Evolutionary conservation across 441 rosid species (phyloP).

Genomic region (Oxalis stricta): DNA sequence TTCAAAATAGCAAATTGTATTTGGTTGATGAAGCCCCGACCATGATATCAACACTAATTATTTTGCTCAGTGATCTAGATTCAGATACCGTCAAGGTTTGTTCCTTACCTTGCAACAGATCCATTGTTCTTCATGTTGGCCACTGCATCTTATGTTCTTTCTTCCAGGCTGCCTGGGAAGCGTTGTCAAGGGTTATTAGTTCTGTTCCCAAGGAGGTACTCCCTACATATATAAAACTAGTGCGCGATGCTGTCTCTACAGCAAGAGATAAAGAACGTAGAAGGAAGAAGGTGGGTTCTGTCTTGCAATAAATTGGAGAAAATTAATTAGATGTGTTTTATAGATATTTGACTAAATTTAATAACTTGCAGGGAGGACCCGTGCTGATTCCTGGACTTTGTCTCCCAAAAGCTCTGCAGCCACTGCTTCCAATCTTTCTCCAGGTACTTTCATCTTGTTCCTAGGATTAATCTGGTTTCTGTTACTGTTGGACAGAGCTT

Average conservation of each 20-base stretch:
- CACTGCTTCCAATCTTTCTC: slow-evolving; percentile 88
- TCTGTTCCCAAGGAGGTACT: slow-evolving; percentile 95
- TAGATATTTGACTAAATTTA: neutral
- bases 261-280: slow-evolving; percentile 94
- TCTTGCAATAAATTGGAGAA: neutral
- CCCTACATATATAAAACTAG: slow-evolving; percentile 79
- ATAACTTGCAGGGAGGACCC: slow-evolving; percentile 70
- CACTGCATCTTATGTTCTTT: slow-evolving; percentile 14
- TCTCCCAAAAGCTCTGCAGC: slow-evolving; percentile 92
- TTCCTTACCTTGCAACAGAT: slow-evolving; percentile 7
- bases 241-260: slow-evolving; percentile 94
- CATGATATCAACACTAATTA: slow-evolving; percentile 79
- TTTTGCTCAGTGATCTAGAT: slow-evolving; percentile 88
- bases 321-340: neutral
- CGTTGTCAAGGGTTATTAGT: slow-evolving; percentile 72
- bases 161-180: slow-evolving; percentile 92
- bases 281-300: slow-evolving; percentile 57
- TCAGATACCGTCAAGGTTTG: slow-evolving; percentile 72
- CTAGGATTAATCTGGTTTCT: neutral
- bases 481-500: neutral
- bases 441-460: slow-evolving; percentile 38
- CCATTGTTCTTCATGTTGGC: slow-evolving; percentile 2
- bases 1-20: slow-evolving; percentile 85
- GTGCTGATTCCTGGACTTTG: slow-evolving; percentile 88
- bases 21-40: slow-evolving; percentile 96